Evolutionary conservation across 129 eudicot species (phyloP).

Genomic region (Lactuca sativa): DNA sequence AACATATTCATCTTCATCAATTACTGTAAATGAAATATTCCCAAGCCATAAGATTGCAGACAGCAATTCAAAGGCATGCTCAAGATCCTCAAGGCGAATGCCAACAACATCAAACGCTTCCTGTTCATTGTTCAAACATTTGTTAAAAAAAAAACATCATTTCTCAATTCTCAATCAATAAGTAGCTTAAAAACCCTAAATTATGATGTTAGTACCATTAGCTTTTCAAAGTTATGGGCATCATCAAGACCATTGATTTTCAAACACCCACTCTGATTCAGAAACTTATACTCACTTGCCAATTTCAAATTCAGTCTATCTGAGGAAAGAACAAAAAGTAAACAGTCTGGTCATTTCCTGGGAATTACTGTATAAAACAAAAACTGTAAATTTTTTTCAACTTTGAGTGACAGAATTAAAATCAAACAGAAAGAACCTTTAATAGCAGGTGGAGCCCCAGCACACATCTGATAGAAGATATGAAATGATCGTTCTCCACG

Average conservation of each 20-base stretch:
- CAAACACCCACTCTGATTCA: slow-evolving; percentile 82
- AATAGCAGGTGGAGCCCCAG: slow-evolving; percentile 79
- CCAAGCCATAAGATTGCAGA: slow-evolving; percentile 95
- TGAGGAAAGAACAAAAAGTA: slow-evolving; percentile 29
- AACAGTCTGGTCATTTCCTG: too few species aligned
- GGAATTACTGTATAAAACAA: too few species aligned
- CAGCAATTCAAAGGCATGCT: slow-evolving; percentile 67
- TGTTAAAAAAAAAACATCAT: too few species aligned
- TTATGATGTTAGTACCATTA: slow-evolving; percentile 54
- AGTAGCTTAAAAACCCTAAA: not conserved
- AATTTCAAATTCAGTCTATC: slow-evolving; percentile 67
- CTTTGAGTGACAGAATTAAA: not conserved
- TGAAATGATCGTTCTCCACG: slow-evolving; percentile 92
- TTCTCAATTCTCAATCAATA: too few species aligned
- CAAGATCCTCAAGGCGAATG: slow-evolving; percentile 62
- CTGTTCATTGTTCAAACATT: slow-evolving; percentile 39
- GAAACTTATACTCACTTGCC: slow-evolving; percentile 72
- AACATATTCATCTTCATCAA: slow-evolving; percentile 62
- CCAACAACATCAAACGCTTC: slow-evolving; percentile 56
- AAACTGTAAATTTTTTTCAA: not conserved
- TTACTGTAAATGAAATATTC: slow-evolving; percentile 66
- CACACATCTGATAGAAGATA: slow-evolving; percentile 90
- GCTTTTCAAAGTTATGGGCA: slow-evolving; percentile 56
- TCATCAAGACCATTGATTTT: slow-evolving; percentile 69
- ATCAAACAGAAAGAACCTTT: slow-evolving; percentile 49